A percentile compares a stretch with the other conserved stretches of the same genome.
Evolutionary conservation across 176 grass and related monocot genomes (phyloP).

Genomic region (Oryza nivara): DNA sequence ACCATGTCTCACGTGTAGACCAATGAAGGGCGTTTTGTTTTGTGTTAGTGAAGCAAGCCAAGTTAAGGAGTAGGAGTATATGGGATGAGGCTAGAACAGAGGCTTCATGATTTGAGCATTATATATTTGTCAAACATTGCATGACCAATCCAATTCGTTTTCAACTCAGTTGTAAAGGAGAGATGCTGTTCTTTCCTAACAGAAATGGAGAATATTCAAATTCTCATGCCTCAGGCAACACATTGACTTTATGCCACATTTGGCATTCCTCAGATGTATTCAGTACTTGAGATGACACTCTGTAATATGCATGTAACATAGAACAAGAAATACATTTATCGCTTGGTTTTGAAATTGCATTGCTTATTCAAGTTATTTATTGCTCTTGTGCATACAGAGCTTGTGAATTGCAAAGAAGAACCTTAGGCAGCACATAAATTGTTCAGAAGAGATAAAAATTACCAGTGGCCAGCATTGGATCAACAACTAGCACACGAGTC

Average conservation of each 20-base stretch:
- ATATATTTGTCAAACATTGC: background rate
- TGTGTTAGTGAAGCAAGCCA: no score
- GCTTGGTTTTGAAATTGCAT: background rate
- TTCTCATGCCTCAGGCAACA: background rate
- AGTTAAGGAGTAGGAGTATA: no score
- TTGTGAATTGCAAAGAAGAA: background rate
- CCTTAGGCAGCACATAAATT: background rate
- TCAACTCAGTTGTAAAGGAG: background rate
- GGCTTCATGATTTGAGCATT: background rate
- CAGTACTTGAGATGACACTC: slow-evolving; percentile 28
- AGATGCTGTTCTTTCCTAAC: background rate
- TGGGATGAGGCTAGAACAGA: no score
- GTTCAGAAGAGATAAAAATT: slow-evolving; percentile 38
- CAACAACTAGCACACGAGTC: slow-evolving; percentile 80
- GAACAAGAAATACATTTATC: background rate
- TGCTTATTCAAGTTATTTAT: slow-evolving; percentile 9
- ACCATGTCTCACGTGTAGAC: no score
- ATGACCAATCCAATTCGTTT: background rate
- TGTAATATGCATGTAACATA: background rate
- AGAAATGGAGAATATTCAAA: background rate
- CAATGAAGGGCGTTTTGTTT: no score
- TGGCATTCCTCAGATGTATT: background rate
- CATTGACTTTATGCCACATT: slow-evolving; percentile 3
- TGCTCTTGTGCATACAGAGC: background rate
- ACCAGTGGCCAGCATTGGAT: slow-evolving; percentile 98